Evolutionary conservation across 176 grass and related monocot genomes (phyloP).

Genomic region (Cenchrus americanus): DNA sequence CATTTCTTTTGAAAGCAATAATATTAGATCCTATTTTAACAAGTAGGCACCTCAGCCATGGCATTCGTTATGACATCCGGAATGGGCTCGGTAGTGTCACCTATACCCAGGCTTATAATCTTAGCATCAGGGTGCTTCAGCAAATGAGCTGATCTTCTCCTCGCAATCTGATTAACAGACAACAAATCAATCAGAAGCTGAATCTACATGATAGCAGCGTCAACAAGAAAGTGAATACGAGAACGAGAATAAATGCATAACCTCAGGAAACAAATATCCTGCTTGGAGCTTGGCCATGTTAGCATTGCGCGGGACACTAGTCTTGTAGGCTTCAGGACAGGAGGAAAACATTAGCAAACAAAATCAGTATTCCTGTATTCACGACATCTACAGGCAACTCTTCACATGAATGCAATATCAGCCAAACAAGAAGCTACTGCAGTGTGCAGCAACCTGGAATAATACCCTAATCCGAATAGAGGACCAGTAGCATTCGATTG

Average conservation of each 20-base stretch:
- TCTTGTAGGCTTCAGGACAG: slow-evolving; percentile 76
- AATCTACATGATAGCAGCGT: neutral
- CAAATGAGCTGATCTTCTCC: slow-evolving; percentile 80
- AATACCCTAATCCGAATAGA: neutral
- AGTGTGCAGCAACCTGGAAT: neutral
- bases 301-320: slow-evolving; percentile 72
- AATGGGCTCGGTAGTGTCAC: slow-evolving; percentile 91
- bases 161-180: slow-evolving; percentile 61
- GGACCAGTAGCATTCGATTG: neutral
- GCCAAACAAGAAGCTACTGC: neutral
- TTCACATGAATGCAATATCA: neutral
- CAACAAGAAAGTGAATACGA: neutral
- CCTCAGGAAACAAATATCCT: slow-evolving; percentile 83
- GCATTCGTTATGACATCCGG: slow-evolving; percentile 81
- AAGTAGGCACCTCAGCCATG: slow-evolving; percentile 72
- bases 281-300: slow-evolving; percentile 86
- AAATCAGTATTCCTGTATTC: neutral
- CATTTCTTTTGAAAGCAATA: neutral
- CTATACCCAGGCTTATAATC: slow-evolving; percentile 95
- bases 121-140: slow-evolving; percentile 78
- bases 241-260: neutral
- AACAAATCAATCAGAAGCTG: slow-evolving; percentile 21
- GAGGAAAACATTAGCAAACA: slow-evolving; percentile 24
- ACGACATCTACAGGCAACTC: neutral
- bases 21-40: neutral